A percentile compares a stretch with the other conserved stretches of the same genome.
Conservation (phyloP, 2,329 filamentous ascomycete species). For the Aspergillus niger region DNA sequence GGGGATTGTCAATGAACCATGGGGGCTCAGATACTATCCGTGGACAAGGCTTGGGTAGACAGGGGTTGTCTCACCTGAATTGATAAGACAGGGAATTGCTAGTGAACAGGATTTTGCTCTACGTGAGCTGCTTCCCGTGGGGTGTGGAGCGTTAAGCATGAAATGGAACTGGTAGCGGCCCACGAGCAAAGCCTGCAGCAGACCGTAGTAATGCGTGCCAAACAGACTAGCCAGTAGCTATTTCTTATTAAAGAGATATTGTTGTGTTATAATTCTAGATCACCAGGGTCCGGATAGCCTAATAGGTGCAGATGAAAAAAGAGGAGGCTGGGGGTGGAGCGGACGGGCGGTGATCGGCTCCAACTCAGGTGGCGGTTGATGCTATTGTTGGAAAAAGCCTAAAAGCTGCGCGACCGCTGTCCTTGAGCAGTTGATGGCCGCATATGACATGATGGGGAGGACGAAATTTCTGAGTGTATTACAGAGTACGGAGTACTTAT, state of each 20-base stretch:
- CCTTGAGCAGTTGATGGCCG: background rate
- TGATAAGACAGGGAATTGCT: background rate
- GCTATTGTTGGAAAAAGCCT: slow-evolving; percentile 6
- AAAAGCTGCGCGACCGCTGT: background rate
- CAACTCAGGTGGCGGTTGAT: slow-evolving; percentile 3
- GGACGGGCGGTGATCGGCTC: slow-evolving; percentile 10
- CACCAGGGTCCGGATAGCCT: background rate
- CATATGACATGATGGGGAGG: background rate
- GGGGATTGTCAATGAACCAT: background rate
- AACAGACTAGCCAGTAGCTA: background rate
- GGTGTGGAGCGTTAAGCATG: background rate
- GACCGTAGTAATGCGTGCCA: background rate
- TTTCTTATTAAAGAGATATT: background rate
- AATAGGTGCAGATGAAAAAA: slow-evolving; percentile 5
- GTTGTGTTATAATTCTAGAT: background rate
- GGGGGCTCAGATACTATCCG: background rate
- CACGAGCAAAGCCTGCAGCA: background rate
- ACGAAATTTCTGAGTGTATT: background rate
- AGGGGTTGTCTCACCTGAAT: background rate
- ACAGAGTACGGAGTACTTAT: background rate
- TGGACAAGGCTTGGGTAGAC: background rate
- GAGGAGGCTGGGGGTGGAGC: slow-evolving; percentile 19
- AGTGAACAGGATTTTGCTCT: background rate
- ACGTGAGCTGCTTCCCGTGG: background rate
- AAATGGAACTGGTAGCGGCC: background rate